Conservation (phyloP, 1,284 basidiomycete species). For the Irpex sp. region DNA sequence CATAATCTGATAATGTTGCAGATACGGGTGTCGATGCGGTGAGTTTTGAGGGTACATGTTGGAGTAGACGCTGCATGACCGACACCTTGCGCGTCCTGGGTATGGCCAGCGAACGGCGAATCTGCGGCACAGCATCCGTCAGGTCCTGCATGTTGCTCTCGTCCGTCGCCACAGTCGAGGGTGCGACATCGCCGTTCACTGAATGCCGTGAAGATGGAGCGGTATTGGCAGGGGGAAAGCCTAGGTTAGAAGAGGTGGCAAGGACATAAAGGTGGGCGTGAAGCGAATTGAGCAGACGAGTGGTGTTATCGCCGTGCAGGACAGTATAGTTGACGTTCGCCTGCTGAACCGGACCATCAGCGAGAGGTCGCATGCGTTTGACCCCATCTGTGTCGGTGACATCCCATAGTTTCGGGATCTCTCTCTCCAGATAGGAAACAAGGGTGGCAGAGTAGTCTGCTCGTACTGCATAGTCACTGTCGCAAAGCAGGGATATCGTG, state of each 20-base stretch:
- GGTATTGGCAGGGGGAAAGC: conserved; percentile 33
- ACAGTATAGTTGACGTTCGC: conserved; percentile 40
- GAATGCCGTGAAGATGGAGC: conserved; percentile 38
- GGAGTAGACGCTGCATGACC: conserved; percentile 43
- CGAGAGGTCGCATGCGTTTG: conserved; percentile 36
- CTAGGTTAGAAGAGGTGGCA: conserved; percentile 62
- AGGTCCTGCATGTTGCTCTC: conserved; percentile 8
- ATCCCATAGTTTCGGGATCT: conserved; percentile 63
- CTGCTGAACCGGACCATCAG: conserved; percentile 42
- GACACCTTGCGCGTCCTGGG: conserved; percentile 53
- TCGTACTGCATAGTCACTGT: conserved; percentile 67
- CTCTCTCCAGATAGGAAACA: conserved; percentile 66
- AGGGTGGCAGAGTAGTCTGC: conserved; percentile 70
- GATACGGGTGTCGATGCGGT: conserved; percentile 46
- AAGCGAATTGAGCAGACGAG: conserved; percentile 70
- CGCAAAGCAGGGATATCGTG: conserved; percentile 78
- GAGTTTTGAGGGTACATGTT: conserved; percentile 36
- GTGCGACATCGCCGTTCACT: conserved; percentile 8
- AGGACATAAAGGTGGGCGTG: conserved; percentile 78
- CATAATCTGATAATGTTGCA: conserved; percentile 70
- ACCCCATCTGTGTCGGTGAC: conserved; percentile 37
- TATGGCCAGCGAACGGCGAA: conserved; percentile 43
- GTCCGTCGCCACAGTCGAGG: conserved; percentile 11
- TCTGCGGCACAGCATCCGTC: conserved; percentile 18
- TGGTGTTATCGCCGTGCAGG: conserved; percentile 59